Evolutionary conservation across 495 filamentous ascomycete species (phyloP).

Genomic region (Mytilinidion resinicola): DNA sequence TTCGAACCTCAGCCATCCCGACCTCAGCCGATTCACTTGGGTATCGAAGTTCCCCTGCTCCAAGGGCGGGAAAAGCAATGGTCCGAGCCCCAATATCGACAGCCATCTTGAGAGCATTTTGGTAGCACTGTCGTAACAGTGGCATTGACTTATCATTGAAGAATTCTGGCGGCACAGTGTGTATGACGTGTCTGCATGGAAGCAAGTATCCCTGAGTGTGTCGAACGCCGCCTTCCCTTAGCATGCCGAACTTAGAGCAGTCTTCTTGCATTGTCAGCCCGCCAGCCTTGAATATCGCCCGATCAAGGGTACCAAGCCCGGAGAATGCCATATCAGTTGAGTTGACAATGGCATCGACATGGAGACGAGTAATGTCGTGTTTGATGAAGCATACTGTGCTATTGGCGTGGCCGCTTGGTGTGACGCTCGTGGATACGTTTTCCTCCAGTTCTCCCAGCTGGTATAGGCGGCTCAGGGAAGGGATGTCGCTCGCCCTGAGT

Average conservation of each 20-base stretch:
- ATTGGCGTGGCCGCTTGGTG: constrained; percentile 1
- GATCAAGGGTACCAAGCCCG: constrained; percentile 17
- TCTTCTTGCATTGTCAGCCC: constrained; percentile 16
- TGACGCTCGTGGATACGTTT: constrained; percentile 4
- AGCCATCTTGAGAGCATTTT: constrained; percentile 11
- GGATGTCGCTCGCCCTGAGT: constrained; percentile 14
- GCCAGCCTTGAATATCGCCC: constrained; percentile 12
- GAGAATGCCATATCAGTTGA: constrained; percentile 20
- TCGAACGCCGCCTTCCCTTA: constrained; percentile 18
- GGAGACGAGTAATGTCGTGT: constrained; percentile 21
- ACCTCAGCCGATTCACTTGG: constrained; percentile 10
- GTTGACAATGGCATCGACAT: constrained; percentile 23
- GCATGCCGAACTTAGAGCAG: constrained; percentile 12
- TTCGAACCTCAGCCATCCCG: constrained; percentile 23
- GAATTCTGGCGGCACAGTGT: constrained; percentile 16
- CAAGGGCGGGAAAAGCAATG: constrained; percentile 22
- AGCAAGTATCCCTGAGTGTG: constrained; percentile 16
- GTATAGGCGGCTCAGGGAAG: constrained; percentile 15
- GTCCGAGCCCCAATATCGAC: constrained; percentile 10
- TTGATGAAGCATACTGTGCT: constrained; percentile 11
- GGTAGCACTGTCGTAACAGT: constrained; percentile 16
- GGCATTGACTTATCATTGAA: constrained; percentile 8
- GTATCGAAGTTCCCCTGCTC: constrained; percentile 21
- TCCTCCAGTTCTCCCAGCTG: constrained; percentile 15
- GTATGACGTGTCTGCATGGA: constrained; percentile 14